A percentile compares a stretch with the other conserved stretches of the same genome.
These are phyloP conservation scores for Leishmania amazonensis DNA, from an alignment of 208 protist species.

Conservation along the genomic window DNA sequence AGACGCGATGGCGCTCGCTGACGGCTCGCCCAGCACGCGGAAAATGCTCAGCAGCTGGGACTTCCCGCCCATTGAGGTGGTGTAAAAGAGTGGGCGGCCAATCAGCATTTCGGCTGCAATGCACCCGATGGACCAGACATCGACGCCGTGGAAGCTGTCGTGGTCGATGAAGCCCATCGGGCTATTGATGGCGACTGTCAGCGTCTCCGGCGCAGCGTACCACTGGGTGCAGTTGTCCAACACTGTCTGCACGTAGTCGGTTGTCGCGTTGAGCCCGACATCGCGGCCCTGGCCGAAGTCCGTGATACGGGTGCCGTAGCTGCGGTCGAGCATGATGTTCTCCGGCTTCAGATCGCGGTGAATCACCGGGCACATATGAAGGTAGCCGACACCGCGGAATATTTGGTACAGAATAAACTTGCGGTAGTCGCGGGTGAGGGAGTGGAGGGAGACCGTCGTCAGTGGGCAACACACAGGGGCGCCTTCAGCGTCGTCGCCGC, in stretches of 20 bases:
- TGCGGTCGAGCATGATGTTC: constrained; percentile 91
- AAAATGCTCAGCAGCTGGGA: constrained; percentile 95
- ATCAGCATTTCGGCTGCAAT: constrained; percentile 92
- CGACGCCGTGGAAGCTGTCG: constrained; percentile 71
- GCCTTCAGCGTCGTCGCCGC: background rate
- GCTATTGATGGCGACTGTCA: constrained; percentile 75
- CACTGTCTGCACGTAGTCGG: constrained; percentile 58
- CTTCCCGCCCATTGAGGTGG: constrained; percentile 84
- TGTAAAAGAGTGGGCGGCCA: constrained; percentile 84
- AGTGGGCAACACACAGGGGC: constrained; percentile 33
- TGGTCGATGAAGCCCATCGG: constrained; percentile 84
- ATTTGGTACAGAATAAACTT: constrained; percentile 97
- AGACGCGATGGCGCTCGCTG: constrained; percentile 71
- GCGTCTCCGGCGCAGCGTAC: constrained; percentile 98
- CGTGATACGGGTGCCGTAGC: constrained; percentile 93
- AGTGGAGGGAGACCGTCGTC: constrained; percentile 71
- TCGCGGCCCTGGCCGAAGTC: constrained; percentile 98
- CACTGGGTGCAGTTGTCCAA: constrained; percentile 93
- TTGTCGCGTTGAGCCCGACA: constrained; percentile 42
- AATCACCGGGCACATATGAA: constrained; percentile 88
- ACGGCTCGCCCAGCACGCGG: constrained; percentile 79
- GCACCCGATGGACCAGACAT: constrained; percentile 94
- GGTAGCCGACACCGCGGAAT: constrained; percentile 95
- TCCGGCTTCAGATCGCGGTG: constrained; percentile 94
- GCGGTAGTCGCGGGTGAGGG: constrained; percentile 96